Percentiles rank a stretch among this genome's conserved stretches.
Evolutionary conservation across 1,139 yeast species (phyloP).

Genomic region (Hyphopichia fennica): DNA sequence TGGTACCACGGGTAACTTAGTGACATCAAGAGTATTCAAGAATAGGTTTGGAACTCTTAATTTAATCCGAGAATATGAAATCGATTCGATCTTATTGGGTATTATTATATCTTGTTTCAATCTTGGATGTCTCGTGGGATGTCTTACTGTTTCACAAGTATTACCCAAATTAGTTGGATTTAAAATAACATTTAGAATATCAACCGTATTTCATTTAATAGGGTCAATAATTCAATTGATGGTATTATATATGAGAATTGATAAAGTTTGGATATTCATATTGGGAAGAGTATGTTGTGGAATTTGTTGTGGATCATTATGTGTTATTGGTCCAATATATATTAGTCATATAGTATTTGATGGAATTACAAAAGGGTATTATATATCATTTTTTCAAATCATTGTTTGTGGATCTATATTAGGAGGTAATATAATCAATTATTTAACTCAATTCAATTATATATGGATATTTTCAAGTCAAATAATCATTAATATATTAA

Average conservation of each 20-base stretch:
- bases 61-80: slow-evolving; percentile 1
- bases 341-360: slow-evolving; percentile 20
- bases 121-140: slow-evolving; percentile 29
- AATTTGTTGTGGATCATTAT: slow-evolving; percentile 23
- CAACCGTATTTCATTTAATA: slow-evolving; percentile 11
- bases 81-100: slow-evolving; percentile 15
- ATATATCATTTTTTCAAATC: slow-evolving; percentile 25
- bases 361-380: slow-evolving; percentile 14
- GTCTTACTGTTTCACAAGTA: slow-evolving; percentile 16
- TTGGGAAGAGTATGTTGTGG: slow-evolving; percentile 26
- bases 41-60: slow-evolving; percentile 2
- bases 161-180: slow-evolving; percentile 7
- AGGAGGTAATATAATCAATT: slow-evolving; percentile 17
- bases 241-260: not conserved
- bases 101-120: slow-evolving; percentile 26
- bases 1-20: slow-evolving; percentile 29
- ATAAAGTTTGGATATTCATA: slow-evolving; percentile 13
- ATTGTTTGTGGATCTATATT: slow-evolving; percentile 23
- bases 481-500: slow-evolving; percentile 7
- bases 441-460: slow-evolving; percentile 7
- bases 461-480: slow-evolving; percentile 5
- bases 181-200: slow-evolving; percentile 9
- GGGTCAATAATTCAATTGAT: slow-evolving; percentile 18
- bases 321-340: slow-evolving; percentile 28
- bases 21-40: slow-evolving; percentile 13